Evolutionary conservation across 805 yeast species (phyloP).

Genomic region (Wickerhamiella bombiphila): DNA sequence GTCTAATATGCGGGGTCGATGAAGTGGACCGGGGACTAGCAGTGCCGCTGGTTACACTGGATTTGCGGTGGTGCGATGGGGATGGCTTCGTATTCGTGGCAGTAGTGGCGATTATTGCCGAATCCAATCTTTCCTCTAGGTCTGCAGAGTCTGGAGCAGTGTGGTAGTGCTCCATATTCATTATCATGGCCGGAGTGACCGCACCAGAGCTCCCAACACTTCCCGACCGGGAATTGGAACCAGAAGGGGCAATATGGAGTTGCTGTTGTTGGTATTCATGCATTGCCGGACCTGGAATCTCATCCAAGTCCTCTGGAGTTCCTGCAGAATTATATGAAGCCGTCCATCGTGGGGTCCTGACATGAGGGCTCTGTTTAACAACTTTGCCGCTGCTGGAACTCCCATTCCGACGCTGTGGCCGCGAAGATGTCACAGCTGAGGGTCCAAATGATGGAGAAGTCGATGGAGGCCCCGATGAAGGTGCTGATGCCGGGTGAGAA

Average conservation of each 20-base stretch:
- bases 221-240: no score
- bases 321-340: background rate
- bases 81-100: background rate
- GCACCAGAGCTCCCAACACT: background rate
- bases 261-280: no score
- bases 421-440: background rate
- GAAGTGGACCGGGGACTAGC: background rate
- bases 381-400: background rate
- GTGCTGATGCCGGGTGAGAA: background rate
- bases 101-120: constrained; percentile 1
- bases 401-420: background rate
- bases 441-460: background rate
- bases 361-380: constrained; percentile 2
- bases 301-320: background rate
- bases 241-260: no score
- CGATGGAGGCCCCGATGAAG: background rate
- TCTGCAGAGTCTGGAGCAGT: background rate
- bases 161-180: background rate
- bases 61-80: background rate
- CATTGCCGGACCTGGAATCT: background rate
- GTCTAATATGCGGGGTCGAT: background rate
- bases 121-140: background rate
- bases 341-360: background rate
- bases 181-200: constrained; percentile 1
- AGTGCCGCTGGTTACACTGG: background rate